Evolutionary conservation across 306 rosid species (phyloP), one percentile per base, ranked within the genome.

Genomic region (Cicer pinnatifidum): DNA sequence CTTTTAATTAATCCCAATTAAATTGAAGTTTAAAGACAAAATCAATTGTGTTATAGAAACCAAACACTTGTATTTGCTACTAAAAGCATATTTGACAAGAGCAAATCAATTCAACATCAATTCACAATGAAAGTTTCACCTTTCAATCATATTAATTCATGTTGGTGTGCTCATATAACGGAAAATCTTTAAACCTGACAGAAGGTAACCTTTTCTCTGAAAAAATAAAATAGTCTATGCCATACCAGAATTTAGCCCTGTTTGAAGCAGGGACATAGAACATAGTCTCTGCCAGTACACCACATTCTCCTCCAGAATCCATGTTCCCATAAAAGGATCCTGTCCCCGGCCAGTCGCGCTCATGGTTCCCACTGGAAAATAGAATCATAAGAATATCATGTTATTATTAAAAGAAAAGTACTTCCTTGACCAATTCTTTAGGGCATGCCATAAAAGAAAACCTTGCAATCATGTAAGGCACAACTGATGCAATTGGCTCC

Each of bases 271-370:
- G 98, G 50, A 87, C 91, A 38, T 88, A 89, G 83, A 91, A 93
- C 98, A 93, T 89, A 54, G 84, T 88, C 84, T 91, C 87, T n/a
- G 96, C 93, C 83, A 89, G 75, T 47, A 91, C 97, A 50, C 97
- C 98, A 63, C 98, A 93, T 86, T 93, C 97, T 84, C 98, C 98
- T 10, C 97, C 97, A 39, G 94, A 93, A 78, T 93, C 97, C 84
- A 81, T 56, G 83, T 71, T 86, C 81, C 78, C 84, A 44, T 90
- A 93, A 73, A 93, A 91, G 66, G 98, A 93, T 52, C 96, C 92
- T 65, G 96, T 82, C 59, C 81, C 85, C 0, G 96, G 98, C 98
- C 98, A 93, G 75, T 93, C 98, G 75, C 97, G 88, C 78, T 93
- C 98, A 73, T 93, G 98, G 78, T 93, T 93, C 54, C 97, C 98